Conservation (phyloP, 306 rosid genomes). For the apple (Malus domestica) region ASM211411v1 NC_041803.1:9596501-9597000, state of each 20-base stretch:
- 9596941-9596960: conserved; percentile 8
- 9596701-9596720: neutral
- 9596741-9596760: conserved; percentile 17
- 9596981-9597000: conserved; percentile 15
- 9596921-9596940: conserved; percentile 36
- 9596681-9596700: conserved; percentile 30
- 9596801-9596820: conserved; percentile 29
- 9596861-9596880: conserved; percentile 13
- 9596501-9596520: conserved; percentile 40
- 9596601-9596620: conserved; percentile 25
- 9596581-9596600: conserved; percentile 26
- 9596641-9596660: conserved; percentile 34
- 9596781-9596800: conserved; percentile 40
- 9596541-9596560: conserved; percentile 28
- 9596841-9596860: neutral
- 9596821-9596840: conserved; percentile 23
- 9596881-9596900: neutral
- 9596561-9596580: conserved; percentile 41
- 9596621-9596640: conserved; percentile 29
- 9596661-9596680: conserved; percentile 29
- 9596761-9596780: conserved; percentile 17
- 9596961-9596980: conserved; percentile 7
- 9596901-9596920: conserved; percentile 26
- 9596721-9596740: neutral
- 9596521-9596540: conserved; percentile 34